Percentiles rank a stretch among this genome's conserved stretches.
Conservation (phyloP, 2,329 filamentous ascomycete species). For the Acrocalymma vagum region DNA sequence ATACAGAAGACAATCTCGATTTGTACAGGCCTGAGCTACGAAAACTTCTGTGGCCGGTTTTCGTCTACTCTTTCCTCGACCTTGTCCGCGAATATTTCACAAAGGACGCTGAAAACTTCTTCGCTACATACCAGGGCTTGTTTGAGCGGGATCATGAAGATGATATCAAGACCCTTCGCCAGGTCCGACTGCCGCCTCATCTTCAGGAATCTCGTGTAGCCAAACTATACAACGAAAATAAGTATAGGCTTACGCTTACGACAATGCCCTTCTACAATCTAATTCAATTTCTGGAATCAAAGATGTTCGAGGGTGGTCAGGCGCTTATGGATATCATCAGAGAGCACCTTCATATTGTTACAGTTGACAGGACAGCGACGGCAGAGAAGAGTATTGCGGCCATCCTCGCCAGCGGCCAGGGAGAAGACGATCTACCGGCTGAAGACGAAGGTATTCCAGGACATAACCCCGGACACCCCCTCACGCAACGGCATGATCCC, state of each 20-base stretch:
- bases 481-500: slow-evolving; percentile 66
- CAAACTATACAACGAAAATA: slow-evolving; percentile 83
- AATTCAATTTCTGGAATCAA: slow-evolving; percentile 88
- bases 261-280: slow-evolving; percentile 82
- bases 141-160: slow-evolving; percentile 84
- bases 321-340: slow-evolving; percentile 79
- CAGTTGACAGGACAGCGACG: slow-evolving; percentile 63
- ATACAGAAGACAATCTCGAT: slow-evolving; percentile 91
- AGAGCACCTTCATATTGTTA: slow-evolving; percentile 66
- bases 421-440: slow-evolving; percentile 64
- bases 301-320: slow-evolving; percentile 80
- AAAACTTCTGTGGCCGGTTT: slow-evolving; percentile 90
- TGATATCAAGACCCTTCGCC: slow-evolving; percentile 78
- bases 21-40: slow-evolving; percentile 91
- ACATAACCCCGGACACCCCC: slow-evolving; percentile 71
- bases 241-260: slow-evolving; percentile 90
- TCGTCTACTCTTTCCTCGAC: slow-evolving; percentile 90
- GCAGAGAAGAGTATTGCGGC: slow-evolving; percentile 68
- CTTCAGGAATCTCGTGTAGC: slow-evolving; percentile 78
- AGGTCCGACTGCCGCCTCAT: slow-evolving; percentile 80
- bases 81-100: slow-evolving; percentile 76
- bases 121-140: slow-evolving; percentile 70
- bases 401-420: slow-evolving; percentile 64
- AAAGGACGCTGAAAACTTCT: slow-evolving; percentile 77
- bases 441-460: slow-evolving; percentile 76